Evolutionary conservation across 176 grass and related monocot species (phyloP).

Genomic region (Pharus latifolius): DNA sequence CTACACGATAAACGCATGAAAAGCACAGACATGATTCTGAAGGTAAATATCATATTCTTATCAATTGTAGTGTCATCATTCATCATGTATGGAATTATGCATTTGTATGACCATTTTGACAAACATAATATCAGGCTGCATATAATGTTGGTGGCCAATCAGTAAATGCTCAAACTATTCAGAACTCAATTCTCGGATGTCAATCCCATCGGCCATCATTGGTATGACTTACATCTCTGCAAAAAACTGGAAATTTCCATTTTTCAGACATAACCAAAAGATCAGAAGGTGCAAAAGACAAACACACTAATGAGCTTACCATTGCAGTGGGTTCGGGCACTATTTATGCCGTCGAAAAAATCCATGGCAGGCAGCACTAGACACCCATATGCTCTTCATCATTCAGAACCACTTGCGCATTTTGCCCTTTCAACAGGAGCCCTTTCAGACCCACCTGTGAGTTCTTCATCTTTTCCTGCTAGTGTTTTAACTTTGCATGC

Average conservation of each 20-base stretch:
- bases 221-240: conserved; percentile 31
- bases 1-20: conserved; percentile 62
- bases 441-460: conserved; percentile 84
- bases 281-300: background rate
- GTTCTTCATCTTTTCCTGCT: background rate
- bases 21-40: conserved; percentile 75
- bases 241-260: background rate
- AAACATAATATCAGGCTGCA: conserved; percentile 42
- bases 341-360: conserved; percentile 50
- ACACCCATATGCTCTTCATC: conserved; percentile 60
- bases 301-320: background rate
- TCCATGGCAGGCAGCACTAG: conserved; percentile 29
- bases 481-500: background rate
- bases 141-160: conserved; percentile 90
- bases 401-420: conserved; percentile 51
- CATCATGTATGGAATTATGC: background rate
- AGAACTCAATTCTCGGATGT: conserved; percentile 82
- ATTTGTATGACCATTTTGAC: conserved; percentile 12
- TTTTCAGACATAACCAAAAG: background rate
- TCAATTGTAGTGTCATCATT: background rate
- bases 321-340: conserved; percentile 44
- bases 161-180: conserved; percentile 76
- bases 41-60: conserved; percentile 33
- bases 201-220: conserved; percentile 77
- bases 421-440: conserved; percentile 83